A percentile compares a stretch with the other conserved stretches of the same genome.
Evolutionary conservation across 305 asterid genomes (phyloP).

Genomic region (Salvia sclarea): DNA sequence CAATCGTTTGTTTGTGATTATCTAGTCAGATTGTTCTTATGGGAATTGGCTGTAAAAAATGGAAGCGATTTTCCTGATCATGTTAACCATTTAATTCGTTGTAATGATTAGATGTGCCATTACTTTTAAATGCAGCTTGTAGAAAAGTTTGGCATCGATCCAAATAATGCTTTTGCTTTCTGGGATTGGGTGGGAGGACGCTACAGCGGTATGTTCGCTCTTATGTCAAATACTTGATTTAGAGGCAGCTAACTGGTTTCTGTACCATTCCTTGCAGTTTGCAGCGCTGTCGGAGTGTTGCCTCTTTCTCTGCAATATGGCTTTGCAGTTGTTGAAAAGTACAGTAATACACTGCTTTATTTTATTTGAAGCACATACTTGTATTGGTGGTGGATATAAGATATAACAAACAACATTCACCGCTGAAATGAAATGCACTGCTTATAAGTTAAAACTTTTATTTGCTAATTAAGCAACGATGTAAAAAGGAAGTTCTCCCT

Average conservation of each 20-base stretch:
- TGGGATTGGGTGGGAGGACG: slow-evolving; percentile 99
- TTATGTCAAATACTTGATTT: slow-evolving; percentile 26
- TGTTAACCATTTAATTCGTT: slow-evolving; percentile 16
- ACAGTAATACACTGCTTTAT: slow-evolving; percentile 39
- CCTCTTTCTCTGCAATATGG: slow-evolving; percentile 99
- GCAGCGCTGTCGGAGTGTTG: slow-evolving; percentile 99
- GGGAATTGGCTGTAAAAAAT: slow-evolving; percentile 17
- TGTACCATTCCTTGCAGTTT: slow-evolving; percentile 66
- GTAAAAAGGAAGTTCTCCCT: slow-evolving; percentile 20
- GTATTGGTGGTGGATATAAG: slow-evolving; percentile 13
- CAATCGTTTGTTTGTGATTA: slow-evolving; percentile 10
- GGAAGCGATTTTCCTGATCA: slow-evolving; percentile 8
- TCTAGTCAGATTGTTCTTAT: slow-evolving; percentile 10
- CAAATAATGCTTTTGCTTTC: slow-evolving; percentile 97
- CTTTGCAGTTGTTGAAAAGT: slow-evolving; percentile 84
- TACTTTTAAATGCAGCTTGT: slow-evolving; percentile 68
- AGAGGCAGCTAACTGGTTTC: slow-evolving; percentile 31
- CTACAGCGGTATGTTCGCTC: slow-evolving; percentile 63
- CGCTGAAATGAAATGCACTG: slow-evolving; percentile 13
- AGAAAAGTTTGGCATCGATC: slow-evolving; percentile 96
- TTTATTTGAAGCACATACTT: slow-evolving; percentile 13
- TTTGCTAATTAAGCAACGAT: slow-evolving; percentile 4
- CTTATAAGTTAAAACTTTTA: slow-evolving; percentile 4
- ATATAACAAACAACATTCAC: slow-evolving; percentile 21
- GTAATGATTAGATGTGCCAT: slow-evolving; percentile 29